A percentile compares a stretch with the other conserved stretches of the same genome.
Conservation (phyloP, 208 protist genomes). For the Leishmania turanica region DNA sequence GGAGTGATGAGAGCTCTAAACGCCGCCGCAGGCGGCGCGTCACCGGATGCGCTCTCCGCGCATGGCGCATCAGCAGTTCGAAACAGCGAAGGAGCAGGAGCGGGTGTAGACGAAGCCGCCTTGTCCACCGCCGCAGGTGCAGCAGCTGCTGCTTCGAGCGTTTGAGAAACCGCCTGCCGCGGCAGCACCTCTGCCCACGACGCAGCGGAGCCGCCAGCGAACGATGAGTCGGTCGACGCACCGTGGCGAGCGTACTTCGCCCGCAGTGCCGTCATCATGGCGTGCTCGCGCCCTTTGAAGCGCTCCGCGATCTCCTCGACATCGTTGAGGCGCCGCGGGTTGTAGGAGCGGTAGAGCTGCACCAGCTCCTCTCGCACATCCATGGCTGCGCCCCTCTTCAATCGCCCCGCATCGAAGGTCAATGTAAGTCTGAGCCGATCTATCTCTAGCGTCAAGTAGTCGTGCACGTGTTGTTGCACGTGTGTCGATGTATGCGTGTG, state of each 20-base stretch:
- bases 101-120: neutral
- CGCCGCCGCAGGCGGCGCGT: neutral
- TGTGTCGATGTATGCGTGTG: neutral
- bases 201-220: neutral
- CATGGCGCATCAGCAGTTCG: neutral
- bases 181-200: neutral
- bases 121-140: neutral
- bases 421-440: neutral
- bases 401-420: neutral
- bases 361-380: slow-evolving; percentile 45
- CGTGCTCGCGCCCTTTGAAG: slow-evolving; percentile 56
- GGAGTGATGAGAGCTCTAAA: neutral
- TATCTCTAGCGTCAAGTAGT: neutral
- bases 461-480: neutral
- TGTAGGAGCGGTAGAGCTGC: slow-evolving; percentile 55
- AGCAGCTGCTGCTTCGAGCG: neutral
- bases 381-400: slow-evolving; percentile 13
- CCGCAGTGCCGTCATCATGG: slow-evolving; percentile 45
- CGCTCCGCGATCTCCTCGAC: slow-evolving; percentile 45
- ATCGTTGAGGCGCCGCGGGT: slow-evolving; percentile 57
- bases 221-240: neutral
- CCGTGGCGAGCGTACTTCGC: slow-evolving; percentile 37
- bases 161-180: neutral
- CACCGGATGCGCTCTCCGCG: neutral
- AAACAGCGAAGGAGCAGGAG: neutral